Percentiles rank a stretch among this genome's conserved stretches.
phyloP scores from a whole-genome alignment of 2,329 filamentous ascomycete genomes.

The Aspergillus latus region DNA sequence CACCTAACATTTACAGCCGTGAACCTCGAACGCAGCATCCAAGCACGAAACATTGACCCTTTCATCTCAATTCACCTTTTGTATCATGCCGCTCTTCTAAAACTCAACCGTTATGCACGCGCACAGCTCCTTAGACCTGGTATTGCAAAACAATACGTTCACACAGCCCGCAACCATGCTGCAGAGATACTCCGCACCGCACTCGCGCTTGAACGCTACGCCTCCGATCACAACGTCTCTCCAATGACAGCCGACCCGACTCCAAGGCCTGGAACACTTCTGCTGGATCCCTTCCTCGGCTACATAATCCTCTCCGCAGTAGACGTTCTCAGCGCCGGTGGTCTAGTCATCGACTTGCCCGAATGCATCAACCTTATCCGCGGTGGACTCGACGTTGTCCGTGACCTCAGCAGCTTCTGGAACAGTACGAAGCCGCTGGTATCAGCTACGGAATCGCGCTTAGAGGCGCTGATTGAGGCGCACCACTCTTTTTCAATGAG shows the following conservation, averaged over 20 bases:
- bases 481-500: slow-evolving; percentile 30
- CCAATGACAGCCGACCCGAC: slow-evolving; percentile 20
- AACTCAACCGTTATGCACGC: slow-evolving; percentile 62
- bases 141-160: slow-evolving; percentile 48
- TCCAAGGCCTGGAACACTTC: slow-evolving; percentile 32
- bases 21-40: slow-evolving; percentile 59
- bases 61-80: slow-evolving; percentile 66
- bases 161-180: slow-evolving; percentile 54
- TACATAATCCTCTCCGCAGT: slow-evolving; percentile 63
- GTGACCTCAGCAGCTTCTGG: slow-evolving; percentile 61
- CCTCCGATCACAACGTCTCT: slow-evolving; percentile 25
- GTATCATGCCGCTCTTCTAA: slow-evolving; percentile 65
- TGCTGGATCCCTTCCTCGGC: slow-evolving; percentile 63
- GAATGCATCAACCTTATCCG: slow-evolving; percentile 56
- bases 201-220: slow-evolving; percentile 25
- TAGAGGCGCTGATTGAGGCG: slow-evolving; percentile 45
- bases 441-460: slow-evolving; percentile 49
- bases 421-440: slow-evolving; percentile 55
- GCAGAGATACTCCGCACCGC: slow-evolving; percentile 52
- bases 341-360: slow-evolving; percentile 53
- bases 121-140: slow-evolving; percentile 44
- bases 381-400: slow-evolving; percentile 55
- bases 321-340: slow-evolving; percentile 65
- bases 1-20: slow-evolving; percentile 55
- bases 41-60: slow-evolving; percentile 55